These are phyloP conservation scores for Ulvella scutata DNA, from an alignment of 139 green algal species.

Conservation along the genomic window DNA sequence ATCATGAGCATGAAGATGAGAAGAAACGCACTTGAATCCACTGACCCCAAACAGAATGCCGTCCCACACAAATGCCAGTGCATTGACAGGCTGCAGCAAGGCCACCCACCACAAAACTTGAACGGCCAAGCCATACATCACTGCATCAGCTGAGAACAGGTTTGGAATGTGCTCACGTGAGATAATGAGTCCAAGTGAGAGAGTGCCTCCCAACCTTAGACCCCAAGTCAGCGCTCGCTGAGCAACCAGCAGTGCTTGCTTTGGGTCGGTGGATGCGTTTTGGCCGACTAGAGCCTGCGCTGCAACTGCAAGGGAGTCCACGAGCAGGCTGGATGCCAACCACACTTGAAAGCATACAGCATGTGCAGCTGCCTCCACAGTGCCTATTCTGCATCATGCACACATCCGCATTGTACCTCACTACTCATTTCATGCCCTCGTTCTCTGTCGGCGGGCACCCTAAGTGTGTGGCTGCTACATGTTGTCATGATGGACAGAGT, in stretches of 20 bases:
- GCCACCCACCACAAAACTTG: slow-evolving; percentile 22
- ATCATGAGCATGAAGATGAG: background rate
- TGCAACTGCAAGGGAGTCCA: slow-evolving; percentile 61
- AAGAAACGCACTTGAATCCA: background rate
- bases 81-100: slow-evolving; percentile 31
- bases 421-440: no score
- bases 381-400: background rate
- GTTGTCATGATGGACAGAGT: no score
- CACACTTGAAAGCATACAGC: slow-evolving; percentile 43
- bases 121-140: slow-evolving; percentile 8
- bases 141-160: slow-evolving; percentile 25
- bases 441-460: no score
- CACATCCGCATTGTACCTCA: background rate
- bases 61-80: slow-evolving; percentile 41
- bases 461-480: no score
- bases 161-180: background rate
- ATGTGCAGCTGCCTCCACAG: background rate
- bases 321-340: slow-evolving; percentile 48
- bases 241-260: background rate
- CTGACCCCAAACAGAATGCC: slow-evolving; percentile 15
- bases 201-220: slow-evolving; percentile 11
- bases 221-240: slow-evolving; percentile 5
- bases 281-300: slow-evolving; percentile 54
- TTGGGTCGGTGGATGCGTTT: slow-evolving; percentile 16
- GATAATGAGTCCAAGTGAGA: slow-evolving; percentile 10